A percentile compares a stretch with the other conserved stretches of the same genome.
Conservation (phyloP, 208 protist genomes). For the Wallacemonas rigidus region DNA sequence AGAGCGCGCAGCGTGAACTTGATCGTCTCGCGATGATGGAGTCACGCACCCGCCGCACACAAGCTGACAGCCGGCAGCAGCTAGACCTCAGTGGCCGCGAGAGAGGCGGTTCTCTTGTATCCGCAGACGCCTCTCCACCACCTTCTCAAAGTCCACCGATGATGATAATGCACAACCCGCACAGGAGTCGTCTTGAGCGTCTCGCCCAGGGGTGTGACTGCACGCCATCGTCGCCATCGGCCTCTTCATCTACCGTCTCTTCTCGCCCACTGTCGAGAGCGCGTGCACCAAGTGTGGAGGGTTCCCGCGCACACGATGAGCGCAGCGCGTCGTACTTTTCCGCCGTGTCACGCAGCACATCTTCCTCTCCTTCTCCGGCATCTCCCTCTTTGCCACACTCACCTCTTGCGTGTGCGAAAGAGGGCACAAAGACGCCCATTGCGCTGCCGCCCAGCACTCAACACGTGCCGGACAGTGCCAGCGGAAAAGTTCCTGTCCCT, state of each 20-base stretch:
- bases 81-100: background rate
- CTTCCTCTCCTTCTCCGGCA: background rate
- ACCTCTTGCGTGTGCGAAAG: background rate
- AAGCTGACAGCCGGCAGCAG: background rate
- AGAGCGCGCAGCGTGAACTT: conserved; percentile 11
- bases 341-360: background rate
- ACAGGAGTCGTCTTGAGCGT: conserved; percentile 5
- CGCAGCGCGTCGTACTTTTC: conserved; percentile 15
- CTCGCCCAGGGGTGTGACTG: background rate
- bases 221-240: background rate
- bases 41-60: background rate
- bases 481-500: no score
- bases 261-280: background rate
- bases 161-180: background rate
- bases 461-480: no score
- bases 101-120: no score
- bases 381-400: background rate
- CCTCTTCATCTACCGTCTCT: background rate
- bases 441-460: no score
- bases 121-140: background rate
- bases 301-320: background rate
- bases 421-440: background rate
- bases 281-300: background rate
- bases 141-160: background rate
- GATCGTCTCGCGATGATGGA: conserved; percentile 5